phyloP scores from a whole-genome alignment of 2,329 filamentous ascomycete genomes.

The Leptodontidium sp. region DNA sequence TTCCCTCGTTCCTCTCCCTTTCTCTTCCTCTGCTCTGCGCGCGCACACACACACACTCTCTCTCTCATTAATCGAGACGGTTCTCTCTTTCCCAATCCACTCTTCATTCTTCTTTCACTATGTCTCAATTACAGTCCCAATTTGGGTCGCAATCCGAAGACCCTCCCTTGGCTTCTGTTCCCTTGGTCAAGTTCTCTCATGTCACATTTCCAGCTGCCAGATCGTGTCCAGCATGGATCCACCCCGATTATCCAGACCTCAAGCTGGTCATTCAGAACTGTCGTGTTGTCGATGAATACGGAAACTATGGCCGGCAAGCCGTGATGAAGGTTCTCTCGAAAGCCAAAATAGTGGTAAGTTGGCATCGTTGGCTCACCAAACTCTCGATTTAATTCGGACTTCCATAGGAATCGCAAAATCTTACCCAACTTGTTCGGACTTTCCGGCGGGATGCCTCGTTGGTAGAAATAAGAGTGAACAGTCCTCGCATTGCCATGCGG shows the following conservation, averaged over 20 bases:
- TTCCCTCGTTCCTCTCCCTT: background rate
- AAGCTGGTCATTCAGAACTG: constrained; percentile 40
- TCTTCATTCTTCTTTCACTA: background rate
- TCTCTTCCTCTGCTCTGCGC: background rate
- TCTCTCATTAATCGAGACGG: too few species aligned
- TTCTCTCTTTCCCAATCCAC: background rate
- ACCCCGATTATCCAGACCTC: constrained; percentile 41
- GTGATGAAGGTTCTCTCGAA: constrained; percentile 52
- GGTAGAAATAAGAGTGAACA: constrained; percentile 46
- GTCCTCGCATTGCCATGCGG: constrained; percentile 47
- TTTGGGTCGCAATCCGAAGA: constrained; percentile 36
- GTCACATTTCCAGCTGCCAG: constrained; percentile 37
- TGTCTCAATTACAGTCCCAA: background rate
- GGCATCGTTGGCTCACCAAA: background rate
- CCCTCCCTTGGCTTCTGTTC: constrained; percentile 35
- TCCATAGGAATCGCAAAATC: constrained; percentile 44
- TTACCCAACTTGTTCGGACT: constrained; percentile 38
- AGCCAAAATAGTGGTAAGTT: constrained; percentile 52
- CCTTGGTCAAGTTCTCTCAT: constrained; percentile 46
- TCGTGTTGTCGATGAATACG: constrained; percentile 34
- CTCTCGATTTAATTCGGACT: constrained; percentile 18
- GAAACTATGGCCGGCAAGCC: constrained; percentile 33
- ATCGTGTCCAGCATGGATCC: constrained; percentile 42
- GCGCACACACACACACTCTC: too few species aligned
- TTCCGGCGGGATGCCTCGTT: constrained; percentile 34